A percentile compares a stretch with the other conserved stretches of the same genome.
Evolutionary conservation across 805 yeast species (phyloP).

Genomic region (Starmerella etchellsii): DNA sequence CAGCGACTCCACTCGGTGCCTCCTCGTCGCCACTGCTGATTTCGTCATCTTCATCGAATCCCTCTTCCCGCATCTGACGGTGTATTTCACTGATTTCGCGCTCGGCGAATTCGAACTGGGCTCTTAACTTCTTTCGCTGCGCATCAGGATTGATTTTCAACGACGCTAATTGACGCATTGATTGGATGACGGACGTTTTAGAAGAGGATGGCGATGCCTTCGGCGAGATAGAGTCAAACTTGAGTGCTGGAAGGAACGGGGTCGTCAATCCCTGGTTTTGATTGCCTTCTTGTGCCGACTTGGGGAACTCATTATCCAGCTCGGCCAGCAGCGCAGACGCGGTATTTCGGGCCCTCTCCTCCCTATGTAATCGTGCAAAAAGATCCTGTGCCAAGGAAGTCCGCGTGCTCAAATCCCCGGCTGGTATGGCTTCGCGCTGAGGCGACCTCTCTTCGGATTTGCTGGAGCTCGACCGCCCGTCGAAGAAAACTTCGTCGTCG

Average conservation of each 20-base stretch:
- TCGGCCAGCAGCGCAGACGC: slow-evolving; percentile 29
- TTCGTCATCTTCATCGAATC: slow-evolving; percentile 21
- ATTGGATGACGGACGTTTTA: slow-evolving; percentile 5
- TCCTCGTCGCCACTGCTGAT: slow-evolving; percentile 28
- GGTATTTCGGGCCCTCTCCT: slow-evolving; percentile 29
- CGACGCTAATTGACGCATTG: neutral
- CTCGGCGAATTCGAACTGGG: slow-evolving; percentile 19
- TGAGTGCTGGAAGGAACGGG: no score
- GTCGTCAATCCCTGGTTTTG: no score
- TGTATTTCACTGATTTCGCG: slow-evolving; percentile 11
- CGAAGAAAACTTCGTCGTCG: neutral
- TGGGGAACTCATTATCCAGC: slow-evolving; percentile 10
- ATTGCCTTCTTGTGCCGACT: no score
- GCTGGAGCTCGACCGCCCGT: neutral
- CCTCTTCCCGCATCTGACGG: slow-evolving; percentile 38
- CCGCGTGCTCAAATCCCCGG: no score
- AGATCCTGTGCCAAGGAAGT: slow-evolving; percentile 19
- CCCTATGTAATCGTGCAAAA: slow-evolving; percentile 27
- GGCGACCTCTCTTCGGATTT: no score
- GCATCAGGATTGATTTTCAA: neutral
- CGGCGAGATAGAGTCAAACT: slow-evolving; percentile 1
- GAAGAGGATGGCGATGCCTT: slow-evolving; percentile 3
- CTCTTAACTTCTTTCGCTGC: slow-evolving; percentile 13
- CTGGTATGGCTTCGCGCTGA: no score
- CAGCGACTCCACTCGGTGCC: slow-evolving; percentile 1